Evolutionary conservation across 106 monocot species (phyloP), one percentile per base, ranked within the genome.

Genomic region (Dendrobium officinale): DNA sequence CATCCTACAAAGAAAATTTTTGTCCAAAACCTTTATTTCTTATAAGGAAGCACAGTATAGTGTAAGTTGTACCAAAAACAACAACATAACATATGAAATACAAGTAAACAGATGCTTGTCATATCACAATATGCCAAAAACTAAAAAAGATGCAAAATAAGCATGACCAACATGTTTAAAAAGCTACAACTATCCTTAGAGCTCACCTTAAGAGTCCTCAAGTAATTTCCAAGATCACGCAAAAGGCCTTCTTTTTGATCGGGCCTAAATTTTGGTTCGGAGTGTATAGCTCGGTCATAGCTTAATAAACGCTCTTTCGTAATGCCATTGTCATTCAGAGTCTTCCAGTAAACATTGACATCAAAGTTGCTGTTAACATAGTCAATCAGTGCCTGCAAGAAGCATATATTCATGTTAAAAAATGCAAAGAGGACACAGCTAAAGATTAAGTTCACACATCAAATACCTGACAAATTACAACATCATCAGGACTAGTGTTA

Each of bases 401-500:
- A 54, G 20, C 82, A 78, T 31, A 83, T 75, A 31, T 45, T 83
- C 55, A 73, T 49, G 55, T n/a, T 44, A 17, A 68, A 42, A 44
- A 19, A 56, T 68, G 44, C 16, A 13, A 72, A 76, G 72, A 55
- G 4, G 6, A 42, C 40, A 31, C 75, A 74, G 48, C 31, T 61
- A 48, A n/a, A 80, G 20, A 3, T 27, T 41, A 64, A 73, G 20
- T 72, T 31, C 45, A 79, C 17, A 59, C 24, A 55, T 80, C 26
- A 72, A 76, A 6, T 90, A 98, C 97, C 98, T 99, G 98, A 78
- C 98, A 99, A 78, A 99, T 99, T 45, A 99, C 87, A 33, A 95
- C 89, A 80, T 99, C 98, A 95, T 99, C 98, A 77, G 98, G 98
- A 80, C 98, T 99, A 17, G 98, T 99, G 83, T 99, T 99, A 79